phyloP scores from a whole-genome alignment of 176 grass and related monocot genomes.

The Cenchrus purpureus region DNA sequence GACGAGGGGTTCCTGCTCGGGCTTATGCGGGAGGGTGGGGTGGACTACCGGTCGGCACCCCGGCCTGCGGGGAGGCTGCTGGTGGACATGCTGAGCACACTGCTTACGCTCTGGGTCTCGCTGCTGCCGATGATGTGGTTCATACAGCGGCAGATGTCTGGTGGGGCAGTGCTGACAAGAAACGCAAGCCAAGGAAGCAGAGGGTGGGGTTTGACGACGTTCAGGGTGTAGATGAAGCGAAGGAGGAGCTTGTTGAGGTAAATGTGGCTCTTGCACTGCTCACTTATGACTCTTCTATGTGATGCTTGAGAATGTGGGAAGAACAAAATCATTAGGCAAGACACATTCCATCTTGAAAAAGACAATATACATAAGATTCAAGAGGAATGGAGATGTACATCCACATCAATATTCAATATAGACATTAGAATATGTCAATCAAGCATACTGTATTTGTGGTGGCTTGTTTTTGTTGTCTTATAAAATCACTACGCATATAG shows the following conservation, averaged over 20 bases:
- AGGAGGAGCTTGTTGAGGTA: conserved; percentile 86
- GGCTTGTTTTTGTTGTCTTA: not conserved
- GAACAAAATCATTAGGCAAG: conserved; percentile 9
- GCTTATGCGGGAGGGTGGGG: conserved; percentile 72
- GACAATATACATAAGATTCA: not conserved
- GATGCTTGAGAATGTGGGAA: conserved; percentile 16
- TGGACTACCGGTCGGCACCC: conserved; percentile 73
- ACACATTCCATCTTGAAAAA: not conserved
- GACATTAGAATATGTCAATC: not conserved
- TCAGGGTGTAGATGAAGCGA: conserved; percentile 85
- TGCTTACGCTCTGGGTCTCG: conserved; percentile 80
- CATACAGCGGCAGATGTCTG: conserved; percentile 79
- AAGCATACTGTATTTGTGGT: not conserved
- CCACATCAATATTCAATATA: not conserved
- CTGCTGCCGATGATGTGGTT: conserved; percentile 94
- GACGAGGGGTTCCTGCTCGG: conserved; percentile 86
- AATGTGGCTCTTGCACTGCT: conserved; percentile 16
- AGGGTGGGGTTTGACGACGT: conserved; percentile 77
- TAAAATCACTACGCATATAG: conserved; percentile 14
- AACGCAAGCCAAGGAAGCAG: conserved; percentile 55
- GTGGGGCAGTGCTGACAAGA: conserved; percentile 51
- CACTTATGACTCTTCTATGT: conserved; percentile 16
- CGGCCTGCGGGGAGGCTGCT: conserved; percentile 59
- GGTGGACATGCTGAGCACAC: conserved; percentile 67
- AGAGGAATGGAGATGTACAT: not conserved